Conservation (phyloP, 257 asterid species). For the Knoxia roxburghii region DNA sequence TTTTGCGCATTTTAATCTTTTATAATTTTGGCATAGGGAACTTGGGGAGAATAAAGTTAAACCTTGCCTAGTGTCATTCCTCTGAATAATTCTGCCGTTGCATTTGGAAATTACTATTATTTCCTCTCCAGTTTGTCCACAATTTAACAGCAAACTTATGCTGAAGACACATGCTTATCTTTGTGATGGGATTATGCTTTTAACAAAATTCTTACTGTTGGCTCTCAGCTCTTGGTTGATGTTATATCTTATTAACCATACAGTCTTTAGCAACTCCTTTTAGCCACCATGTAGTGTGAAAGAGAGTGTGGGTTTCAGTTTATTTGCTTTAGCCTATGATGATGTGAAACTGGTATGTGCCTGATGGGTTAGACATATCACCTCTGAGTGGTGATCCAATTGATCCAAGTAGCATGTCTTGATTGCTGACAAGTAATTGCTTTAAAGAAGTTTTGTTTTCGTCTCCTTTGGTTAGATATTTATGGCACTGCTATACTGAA, state of each 20-base stretch:
- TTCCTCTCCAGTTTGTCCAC: too few species aligned
- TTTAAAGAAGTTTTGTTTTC: background rate
- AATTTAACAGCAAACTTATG: too few species aligned
- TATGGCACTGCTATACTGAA: background rate
- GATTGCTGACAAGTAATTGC: constrained; percentile 5
- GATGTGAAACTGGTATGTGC: background rate
- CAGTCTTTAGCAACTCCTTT: background rate
- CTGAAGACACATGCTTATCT: background rate
- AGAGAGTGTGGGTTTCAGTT: background rate
- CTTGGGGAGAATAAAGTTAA: too few species aligned
- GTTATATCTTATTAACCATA: background rate
- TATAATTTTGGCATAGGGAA: background rate
- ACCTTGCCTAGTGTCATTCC: background rate
- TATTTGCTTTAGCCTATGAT: background rate
- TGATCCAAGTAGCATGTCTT: background rate
- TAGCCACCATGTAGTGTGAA: background rate
- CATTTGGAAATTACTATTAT: background rate
- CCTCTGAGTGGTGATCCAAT: background rate
- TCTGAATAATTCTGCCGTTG: background rate
- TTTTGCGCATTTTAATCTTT: background rate
- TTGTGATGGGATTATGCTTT: too few species aligned
- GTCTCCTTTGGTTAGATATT: background rate
- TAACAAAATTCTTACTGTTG: too few species aligned
- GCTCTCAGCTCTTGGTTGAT: background rate
- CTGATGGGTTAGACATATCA: background rate